Evolutionary conservation across 129 eudicot species (phyloP).

Genomic region (Flaveria ramosissima): DNA sequence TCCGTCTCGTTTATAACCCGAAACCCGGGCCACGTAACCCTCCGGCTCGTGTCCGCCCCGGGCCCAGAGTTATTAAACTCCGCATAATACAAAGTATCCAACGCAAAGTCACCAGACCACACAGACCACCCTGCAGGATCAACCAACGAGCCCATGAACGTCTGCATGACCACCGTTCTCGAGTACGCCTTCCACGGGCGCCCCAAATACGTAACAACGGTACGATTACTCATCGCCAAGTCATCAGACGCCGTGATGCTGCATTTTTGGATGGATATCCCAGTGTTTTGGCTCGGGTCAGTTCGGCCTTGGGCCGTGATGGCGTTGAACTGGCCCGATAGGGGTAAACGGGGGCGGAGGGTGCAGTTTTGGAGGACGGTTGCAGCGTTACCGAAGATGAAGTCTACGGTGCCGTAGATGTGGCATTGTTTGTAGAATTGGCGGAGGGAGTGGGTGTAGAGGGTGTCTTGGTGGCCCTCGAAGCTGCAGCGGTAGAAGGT

Average conservation of each 20-base stretch:
- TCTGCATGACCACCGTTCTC: constrained; percentile 46
- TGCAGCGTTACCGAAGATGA: constrained; percentile 65
- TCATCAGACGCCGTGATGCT: constrained; percentile 45
- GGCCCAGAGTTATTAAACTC: constrained; percentile 60
- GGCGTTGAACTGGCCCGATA: constrained; percentile 54
- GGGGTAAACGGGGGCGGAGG: constrained; percentile 48
- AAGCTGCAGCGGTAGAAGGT: constrained; percentile 65
- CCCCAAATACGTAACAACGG: constrained; percentile 48
- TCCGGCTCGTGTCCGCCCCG: constrained; percentile 45
- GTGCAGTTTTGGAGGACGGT: constrained; percentile 54
- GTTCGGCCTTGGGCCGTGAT: constrained; percentile 70
- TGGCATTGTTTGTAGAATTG: constrained; percentile 64
- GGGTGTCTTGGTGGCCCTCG: constrained; percentile 69
- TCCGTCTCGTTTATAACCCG: constrained; percentile 42
- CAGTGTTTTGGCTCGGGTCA: constrained; percentile 55
- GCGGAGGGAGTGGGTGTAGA: constrained; percentile 57
- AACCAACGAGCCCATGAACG: constrained; percentile 53
- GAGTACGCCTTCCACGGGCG: constrained; percentile 67
- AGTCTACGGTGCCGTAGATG: constrained; percentile 61
- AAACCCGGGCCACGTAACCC: constrained; percentile 59
- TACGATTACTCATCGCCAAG: constrained; percentile 42
- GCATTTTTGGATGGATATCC: constrained; percentile 52
- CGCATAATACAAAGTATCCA: constrained; percentile 54
- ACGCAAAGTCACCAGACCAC: constrained; percentile 57
- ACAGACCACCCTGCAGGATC: constrained; percentile 51